Evolutionary conservation across 441 rosid species (phyloP), one percentile per base, ranked within the genome.

Genomic region (Syzygium syzygioides): DNA sequence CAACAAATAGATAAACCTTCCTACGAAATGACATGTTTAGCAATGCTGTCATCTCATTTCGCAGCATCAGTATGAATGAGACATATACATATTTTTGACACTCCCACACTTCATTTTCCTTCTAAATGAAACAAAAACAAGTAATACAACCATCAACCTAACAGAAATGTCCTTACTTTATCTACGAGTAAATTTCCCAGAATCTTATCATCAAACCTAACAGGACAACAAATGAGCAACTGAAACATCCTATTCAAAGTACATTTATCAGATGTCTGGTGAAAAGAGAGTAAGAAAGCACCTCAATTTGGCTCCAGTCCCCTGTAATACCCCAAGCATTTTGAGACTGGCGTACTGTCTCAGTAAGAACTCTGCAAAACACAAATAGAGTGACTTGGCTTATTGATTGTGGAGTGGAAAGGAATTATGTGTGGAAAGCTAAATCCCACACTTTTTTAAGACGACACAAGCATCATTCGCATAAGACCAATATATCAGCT

Each of bases 291-390:
- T 60, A 66, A 17, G 50, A 87, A 13, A 41, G 85, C 60, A 97
- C 97, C 97, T 97, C 98, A 11, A 97, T 87, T 93, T 95, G 92
- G 91, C 87, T 92, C 98, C 98, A 97, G 87, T 95, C 96, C 9
- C 88, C 89, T n/a, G 95, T 93, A 87, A 91, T 93, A 87, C 92
- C 91, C 94, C 94, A 94, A 85, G 93, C 88, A 87, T 90, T 93
- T 89, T 97, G 97, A 57, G 97, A 95, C 88, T 94, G 96, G 88
- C 92, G 91, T 41, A 93, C 96, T 86, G 96, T 94, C 87, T 97
- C 98, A 2, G 98, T 97, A 25, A 97, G 92, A 87, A 97, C 92
- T 91, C 99, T 97, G 94, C 64, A 88, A 66, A 85, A 62, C 88
- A 68, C 85, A 56, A 60, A 34, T 80, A 84, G 50, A 86, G 76